Conservation (phyloP, 139 green algal genomes). For the Nannochloris sp. region DNA sequence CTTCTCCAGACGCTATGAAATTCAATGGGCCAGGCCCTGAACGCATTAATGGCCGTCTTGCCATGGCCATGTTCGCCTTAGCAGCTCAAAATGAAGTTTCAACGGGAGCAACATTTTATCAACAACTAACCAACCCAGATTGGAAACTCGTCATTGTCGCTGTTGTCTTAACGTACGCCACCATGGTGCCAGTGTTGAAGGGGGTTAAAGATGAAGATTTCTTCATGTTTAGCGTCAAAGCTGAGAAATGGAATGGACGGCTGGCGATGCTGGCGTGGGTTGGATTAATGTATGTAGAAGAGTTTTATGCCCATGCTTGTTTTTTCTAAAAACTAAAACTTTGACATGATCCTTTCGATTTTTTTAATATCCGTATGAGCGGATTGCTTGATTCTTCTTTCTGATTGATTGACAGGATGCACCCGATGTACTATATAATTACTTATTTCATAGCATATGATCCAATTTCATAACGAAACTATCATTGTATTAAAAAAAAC, state of each 20-base stretch:
- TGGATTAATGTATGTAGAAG: constrained; percentile 46
- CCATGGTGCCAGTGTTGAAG: constrained; percentile 62
- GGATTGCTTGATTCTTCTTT: too few relatives aligned
- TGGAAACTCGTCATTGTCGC: constrained; percentile 3
- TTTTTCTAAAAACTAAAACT: too few relatives aligned
- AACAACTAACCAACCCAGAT: constrained; percentile 28
- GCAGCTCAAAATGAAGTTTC: constrained; percentile 41
- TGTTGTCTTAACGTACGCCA: constrained; percentile 42
- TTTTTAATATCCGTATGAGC: too few relatives aligned
- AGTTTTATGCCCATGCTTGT: constrained; percentile 29
- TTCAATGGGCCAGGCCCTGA: constrained; percentile 69
- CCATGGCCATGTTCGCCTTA: constrained; percentile 68
- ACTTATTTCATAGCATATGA: too few relatives aligned
- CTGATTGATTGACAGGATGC: too few relatives aligned
- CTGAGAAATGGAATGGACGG: constrained; percentile 69
- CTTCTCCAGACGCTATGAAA: constrained; percentile 42
- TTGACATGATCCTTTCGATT: too few relatives aligned
- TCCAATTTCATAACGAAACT: too few relatives aligned
- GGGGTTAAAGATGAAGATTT: constrained; percentile 67
- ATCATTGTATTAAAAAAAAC: too few relatives aligned
- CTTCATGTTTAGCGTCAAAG: constrained; percentile 48
- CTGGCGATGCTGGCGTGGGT: constrained; percentile 66
- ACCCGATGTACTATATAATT: too few relatives aligned
- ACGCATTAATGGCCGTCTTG: constrained; percentile 66
- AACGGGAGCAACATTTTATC: constrained; percentile 36